Evolutionary conservation across 163 green algal species (phyloP), one percentile per base, ranked within the genome.

Genomic region (Coccomyxa subellipsoidea): DNA sequence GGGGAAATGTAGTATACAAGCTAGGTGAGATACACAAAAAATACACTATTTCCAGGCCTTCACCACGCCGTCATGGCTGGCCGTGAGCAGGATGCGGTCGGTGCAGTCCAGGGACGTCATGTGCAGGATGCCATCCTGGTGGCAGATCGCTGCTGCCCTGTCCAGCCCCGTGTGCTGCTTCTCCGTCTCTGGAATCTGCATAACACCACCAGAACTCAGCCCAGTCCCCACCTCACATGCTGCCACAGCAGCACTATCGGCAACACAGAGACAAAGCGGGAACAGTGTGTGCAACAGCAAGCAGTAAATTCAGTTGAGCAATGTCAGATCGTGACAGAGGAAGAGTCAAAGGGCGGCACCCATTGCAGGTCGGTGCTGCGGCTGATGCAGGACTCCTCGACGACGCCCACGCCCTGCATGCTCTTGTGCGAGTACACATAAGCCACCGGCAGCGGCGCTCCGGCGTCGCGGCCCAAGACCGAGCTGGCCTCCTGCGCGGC

Each of bases 11-110:
- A 27, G 23, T 18, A 59, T 12, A 18, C 47, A 23, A 59, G 47
- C 47, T 59, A 59, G 15, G 23, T 59, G 47, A n/a, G n/a, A n/a
- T 59, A 59, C 47, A 59, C 5, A 59, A 12, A n/a, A 59, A 18
- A 59, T 59, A 59, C 4, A 59, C 82, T 59, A 88, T 38, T 90
- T 91, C 93, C 93, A 97, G 5, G 86, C 88, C 80, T 97, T 97
- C 69, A 97, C 86, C 29, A 90, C 82, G 1, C 93, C 93, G 71
- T 97, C 93, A 2, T 82, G 69, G 59, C 76, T 84, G 69, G 83
- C 83, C 27, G 87, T 92, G 35, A 95, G 80, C 81, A 97, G 86
- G 71, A 95, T 70, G 39, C 86, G 84, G 37, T 90, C 83, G 7
- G 79, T 38, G 5, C 54, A 78, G 31, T 93, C 84, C 54, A 93